phyloP scores from a whole-genome alignment of 2,329 filamentous ascomycete species.

The Colletotrichum sp. region DNA sequence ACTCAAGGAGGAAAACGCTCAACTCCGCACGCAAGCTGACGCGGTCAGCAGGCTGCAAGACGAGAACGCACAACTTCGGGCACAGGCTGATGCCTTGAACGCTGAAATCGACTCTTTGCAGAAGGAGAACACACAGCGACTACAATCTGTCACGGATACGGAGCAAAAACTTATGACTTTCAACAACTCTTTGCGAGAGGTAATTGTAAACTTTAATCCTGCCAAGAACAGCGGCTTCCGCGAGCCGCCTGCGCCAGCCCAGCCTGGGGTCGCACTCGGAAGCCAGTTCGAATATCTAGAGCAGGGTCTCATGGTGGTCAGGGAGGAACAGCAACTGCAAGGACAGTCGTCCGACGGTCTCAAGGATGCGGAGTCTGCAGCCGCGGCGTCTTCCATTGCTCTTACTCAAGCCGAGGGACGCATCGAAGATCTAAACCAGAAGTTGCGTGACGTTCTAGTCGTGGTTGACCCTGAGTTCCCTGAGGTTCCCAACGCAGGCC shows the following conservation, averaged over 20 bases:
- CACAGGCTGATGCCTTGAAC: slow-evolving; percentile 36
- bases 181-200: slow-evolving; percentile 69
- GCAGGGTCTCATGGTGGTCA: slow-evolving; percentile 65
- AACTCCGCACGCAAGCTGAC: slow-evolving; percentile 38
- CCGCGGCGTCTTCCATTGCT: slow-evolving; percentile 24
- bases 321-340: slow-evolving; percentile 58
- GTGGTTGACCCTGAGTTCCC: slow-evolving; percentile 53
- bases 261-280: slow-evolving; percentile 40
- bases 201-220: slow-evolving; percentile 70
- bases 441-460: slow-evolving; percentile 65
- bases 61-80: slow-evolving; percentile 34
- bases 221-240: slow-evolving; percentile 52
- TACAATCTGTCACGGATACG: slow-evolving; percentile 62
- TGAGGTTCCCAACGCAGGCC: slow-evolving; percentile 63
- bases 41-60: slow-evolving; percentile 32
- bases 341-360: slow-evolving; percentile 31
- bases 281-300: slow-evolving; percentile 76
- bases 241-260: slow-evolving; percentile 38
- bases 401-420: slow-evolving; percentile 55
- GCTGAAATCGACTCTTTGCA: slow-evolving; percentile 42
- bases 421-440: slow-evolving; percentile 68
- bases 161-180: slow-evolving; percentile 71
- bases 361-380: slow-evolving; percentile 27
- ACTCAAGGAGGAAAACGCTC: slow-evolving; percentile 51
- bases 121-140: slow-evolving; percentile 39